These are phyloP conservation scores for Balamuthia mandrillaris DNA, from an alignment of 208 protist genomes.

Conservation along the genomic window DNA sequence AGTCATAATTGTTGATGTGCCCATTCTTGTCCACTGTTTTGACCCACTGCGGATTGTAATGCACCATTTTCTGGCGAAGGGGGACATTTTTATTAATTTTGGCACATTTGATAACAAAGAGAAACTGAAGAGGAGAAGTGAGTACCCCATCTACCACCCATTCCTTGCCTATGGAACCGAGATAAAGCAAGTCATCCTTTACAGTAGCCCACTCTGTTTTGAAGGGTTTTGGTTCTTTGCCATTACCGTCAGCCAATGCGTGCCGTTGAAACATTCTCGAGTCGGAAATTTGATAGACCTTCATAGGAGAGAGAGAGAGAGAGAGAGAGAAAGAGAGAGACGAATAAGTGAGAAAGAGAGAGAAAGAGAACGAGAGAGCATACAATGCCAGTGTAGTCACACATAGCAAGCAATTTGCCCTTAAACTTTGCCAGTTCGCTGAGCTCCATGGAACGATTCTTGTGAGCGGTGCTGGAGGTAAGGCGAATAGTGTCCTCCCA, in stretches of 20 bases:
- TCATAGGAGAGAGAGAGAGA: neutral
- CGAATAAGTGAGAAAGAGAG: neutral
- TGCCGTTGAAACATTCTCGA: neutral
- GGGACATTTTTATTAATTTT: neutral
- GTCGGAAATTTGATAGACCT: neutral
- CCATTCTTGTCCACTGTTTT: constrained; percentile 49
- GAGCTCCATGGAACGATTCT: constrained; percentile 37
- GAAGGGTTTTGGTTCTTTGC: constrained; percentile 9
- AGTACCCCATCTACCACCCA: constrained; percentile 47
- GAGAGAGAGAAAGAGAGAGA: neutral
- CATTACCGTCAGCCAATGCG: constrained; percentile 36
- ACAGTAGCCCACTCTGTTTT: constrained; percentile 66
- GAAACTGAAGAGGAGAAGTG: neutral
- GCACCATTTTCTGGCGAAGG: constrained; percentile 9
- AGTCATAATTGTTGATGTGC: constrained; percentile 39
- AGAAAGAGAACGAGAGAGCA: neutral
- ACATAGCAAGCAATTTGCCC: constrained; percentile 13
- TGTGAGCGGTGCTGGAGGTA: constrained; percentile 30
- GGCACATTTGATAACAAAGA: neutral
- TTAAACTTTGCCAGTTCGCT: constrained; percentile 28
- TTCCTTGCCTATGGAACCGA: constrained; percentile 66
- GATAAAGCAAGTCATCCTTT: constrained; percentile 53
- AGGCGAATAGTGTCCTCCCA: constrained; percentile 27
- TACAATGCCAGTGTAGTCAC: constrained; percentile 34
- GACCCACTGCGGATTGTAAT: constrained; percentile 49